Percentiles rank a stretch among this genome's conserved stretches.
Evolutionary conservation across 1,284 basidiomycete species (phyloP).

Genomic region (Hypsizygus ulmarius): DNA sequence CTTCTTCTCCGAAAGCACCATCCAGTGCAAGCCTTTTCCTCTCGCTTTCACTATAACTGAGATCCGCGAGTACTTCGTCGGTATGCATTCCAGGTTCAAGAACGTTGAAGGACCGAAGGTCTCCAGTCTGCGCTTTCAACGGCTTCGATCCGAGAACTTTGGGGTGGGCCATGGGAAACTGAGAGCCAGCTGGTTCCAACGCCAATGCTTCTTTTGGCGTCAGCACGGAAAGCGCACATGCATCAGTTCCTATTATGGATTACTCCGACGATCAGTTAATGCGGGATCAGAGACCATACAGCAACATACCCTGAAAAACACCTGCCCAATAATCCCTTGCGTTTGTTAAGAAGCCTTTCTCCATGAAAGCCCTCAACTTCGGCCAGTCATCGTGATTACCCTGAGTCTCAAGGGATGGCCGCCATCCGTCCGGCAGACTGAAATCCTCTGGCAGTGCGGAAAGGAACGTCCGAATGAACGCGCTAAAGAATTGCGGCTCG

Average conservation of each 20-base stretch:
- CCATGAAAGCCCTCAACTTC: constrained; percentile 54
- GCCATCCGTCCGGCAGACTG: constrained; percentile 44
- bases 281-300: constrained; percentile 1
- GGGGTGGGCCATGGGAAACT: constrained; percentile 52
- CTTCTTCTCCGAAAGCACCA: constrained; percentile 41
- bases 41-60: constrained; percentile 41
- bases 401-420: constrained; percentile 52
- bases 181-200: constrained; percentile 32
- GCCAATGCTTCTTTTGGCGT: constrained; percentile 56
- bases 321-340: constrained; percentile 69
- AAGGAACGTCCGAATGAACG: constrained; percentile 58
- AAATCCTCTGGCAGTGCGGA: constrained; percentile 46
- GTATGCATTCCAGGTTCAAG: constrained; percentile 55
- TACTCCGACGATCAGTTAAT: background rate
- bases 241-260: constrained; percentile 56
- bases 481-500: constrained; percentile 68
- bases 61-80: constrained; percentile 46
- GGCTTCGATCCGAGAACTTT: constrained; percentile 31
- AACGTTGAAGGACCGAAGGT: constrained; percentile 14
- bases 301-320: constrained; percentile 57
- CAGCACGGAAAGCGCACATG: constrained; percentile 77
- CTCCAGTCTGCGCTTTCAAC: constrained; percentile 3
- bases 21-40: constrained; percentile 35
- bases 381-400: constrained; percentile 58
- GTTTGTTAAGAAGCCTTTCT: constrained; percentile 58